Evolutionary conservation across 1,284 basidiomycete species (phyloP).

Genomic region (Coniferiporia sulphurascens): DNA sequence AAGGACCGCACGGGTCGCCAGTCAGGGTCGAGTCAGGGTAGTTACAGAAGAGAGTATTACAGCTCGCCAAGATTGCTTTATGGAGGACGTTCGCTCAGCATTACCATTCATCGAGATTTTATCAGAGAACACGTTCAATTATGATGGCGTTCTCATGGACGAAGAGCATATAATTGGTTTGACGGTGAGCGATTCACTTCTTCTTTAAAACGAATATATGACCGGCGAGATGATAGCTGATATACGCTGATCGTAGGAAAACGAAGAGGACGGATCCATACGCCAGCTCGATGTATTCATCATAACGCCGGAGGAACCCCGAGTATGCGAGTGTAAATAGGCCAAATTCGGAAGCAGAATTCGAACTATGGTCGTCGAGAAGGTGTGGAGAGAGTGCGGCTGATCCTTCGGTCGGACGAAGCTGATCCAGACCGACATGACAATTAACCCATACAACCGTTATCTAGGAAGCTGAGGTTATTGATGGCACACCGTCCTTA

Average conservation of each 20-base stretch:
- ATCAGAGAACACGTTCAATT: slow-evolving; percentile 28
- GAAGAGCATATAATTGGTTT: slow-evolving; percentile 45
- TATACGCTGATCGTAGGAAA: slow-evolving; percentile 2
- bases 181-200: slow-evolving; percentile 10
- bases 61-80: slow-evolving; percentile 15
- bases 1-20: background rate
- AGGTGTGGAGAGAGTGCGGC: too few species aligned
- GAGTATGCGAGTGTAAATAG: slow-evolving; percentile 6
- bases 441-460: too few species aligned
- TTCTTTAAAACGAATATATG: background rate
- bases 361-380: too few species aligned
- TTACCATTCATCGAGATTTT: slow-evolving; percentile 34
- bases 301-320: slow-evolving; percentile 14
- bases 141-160: slow-evolving; percentile 42
- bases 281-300: slow-evolving; percentile 14
- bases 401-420: too few species aligned
- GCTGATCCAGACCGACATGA: too few species aligned
- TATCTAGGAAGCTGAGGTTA: too few species aligned
- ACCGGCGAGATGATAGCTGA: background rate
- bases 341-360: too few species aligned
- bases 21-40: background rate
- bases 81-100: slow-evolving; percentile 24
- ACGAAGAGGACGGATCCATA: slow-evolving; percentile 17
- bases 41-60: slow-evolving; percentile 5
- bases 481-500: too few species aligned